These are phyloP conservation scores for Alternaria arbusti DNA, from an alignment of 2,329 filamentous ascomycete genomes.

Conservation along the genomic window DNA sequence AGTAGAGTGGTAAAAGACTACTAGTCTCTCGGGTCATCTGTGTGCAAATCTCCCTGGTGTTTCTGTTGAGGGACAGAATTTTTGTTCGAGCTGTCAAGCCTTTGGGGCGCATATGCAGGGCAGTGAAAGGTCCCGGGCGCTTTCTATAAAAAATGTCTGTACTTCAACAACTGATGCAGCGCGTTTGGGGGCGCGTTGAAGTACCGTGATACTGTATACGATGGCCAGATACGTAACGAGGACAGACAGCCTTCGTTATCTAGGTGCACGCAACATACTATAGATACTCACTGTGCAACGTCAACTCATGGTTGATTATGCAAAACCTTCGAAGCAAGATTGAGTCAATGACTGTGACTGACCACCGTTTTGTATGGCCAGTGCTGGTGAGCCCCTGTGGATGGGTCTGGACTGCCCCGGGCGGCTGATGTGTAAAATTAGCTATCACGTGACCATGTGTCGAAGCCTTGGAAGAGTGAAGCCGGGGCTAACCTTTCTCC, in stretches of 20 bases:
- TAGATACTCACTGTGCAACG: background rate
- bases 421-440: too few relatives aligned
- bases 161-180: background rate
- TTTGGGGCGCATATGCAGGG: background rate
- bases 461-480: too few relatives aligned
- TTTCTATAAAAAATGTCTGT: background rate
- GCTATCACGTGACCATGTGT: background rate
- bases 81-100: background rate
- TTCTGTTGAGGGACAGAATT: constrained; percentile 20
- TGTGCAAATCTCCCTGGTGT: background rate
- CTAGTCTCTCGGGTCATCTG: background rate
- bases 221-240: background rate
- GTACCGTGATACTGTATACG: background rate
- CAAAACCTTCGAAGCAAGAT: background rate
- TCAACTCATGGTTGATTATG: background rate
- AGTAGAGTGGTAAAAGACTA: background rate
- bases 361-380: background rate
- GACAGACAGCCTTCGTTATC: background rate
- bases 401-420: background rate
- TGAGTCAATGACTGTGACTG: background rate
- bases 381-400: background rate
- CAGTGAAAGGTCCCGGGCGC: background rate
- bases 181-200: background rate
- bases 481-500: too few relatives aligned
- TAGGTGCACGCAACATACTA: too few relatives aligned